Base-by-base conservation (phyloP, 2,329 filamentous ascomycete species). In the Cercospora beticola region DNA sequence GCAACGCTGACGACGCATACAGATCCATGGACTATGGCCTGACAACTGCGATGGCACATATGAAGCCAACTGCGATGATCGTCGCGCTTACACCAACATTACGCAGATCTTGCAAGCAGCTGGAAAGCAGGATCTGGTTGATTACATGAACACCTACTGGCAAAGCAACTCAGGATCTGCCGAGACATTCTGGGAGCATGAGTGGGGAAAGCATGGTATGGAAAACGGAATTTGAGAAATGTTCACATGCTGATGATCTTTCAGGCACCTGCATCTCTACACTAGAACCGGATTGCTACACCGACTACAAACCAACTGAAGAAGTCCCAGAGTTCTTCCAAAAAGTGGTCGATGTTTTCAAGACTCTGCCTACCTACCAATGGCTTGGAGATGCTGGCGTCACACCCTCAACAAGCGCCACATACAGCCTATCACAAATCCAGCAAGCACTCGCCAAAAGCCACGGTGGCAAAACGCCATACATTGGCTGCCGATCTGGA, bases 241-340 rank as follows among this genome's bases (percentile, higher is more conserved):
- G n/a, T n/a, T n/a, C n/a, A n/a, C 31, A 14, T 49, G 14, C 31
- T 64, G 31, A 64, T 23, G 57, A 26, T 31, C 91, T 79, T 78
- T 89, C 92, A 77, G 90, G 91, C 33, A 91, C 89, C 12, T 92
- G 90, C 80, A 88, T 92, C 75, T 89, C 87, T 76, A 92, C 90
- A 0, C 85, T 92, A 57, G 81, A 88, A 2, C 86, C 89, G 0
- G 75, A 80, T 21, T 92, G 90, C 83, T 92, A 92, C 80, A 81
- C 82, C 43, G 80, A 85, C 66, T 85, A 86, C 74, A 79, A 83
- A 65, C 79, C 85, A 0, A 86, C 86, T 10, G 83, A 90, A 69
- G 91, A 92, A 75, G 88, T 89, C 0, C 85, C 87, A 12, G 89
- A 90, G 76, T 93, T 87, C 80, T 92, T 92, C 80, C 82, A 89